Evolutionary conservation across 1,284 basidiomycete genomes (phyloP).

Genomic region (Mycosarcoma maydis): DNA sequence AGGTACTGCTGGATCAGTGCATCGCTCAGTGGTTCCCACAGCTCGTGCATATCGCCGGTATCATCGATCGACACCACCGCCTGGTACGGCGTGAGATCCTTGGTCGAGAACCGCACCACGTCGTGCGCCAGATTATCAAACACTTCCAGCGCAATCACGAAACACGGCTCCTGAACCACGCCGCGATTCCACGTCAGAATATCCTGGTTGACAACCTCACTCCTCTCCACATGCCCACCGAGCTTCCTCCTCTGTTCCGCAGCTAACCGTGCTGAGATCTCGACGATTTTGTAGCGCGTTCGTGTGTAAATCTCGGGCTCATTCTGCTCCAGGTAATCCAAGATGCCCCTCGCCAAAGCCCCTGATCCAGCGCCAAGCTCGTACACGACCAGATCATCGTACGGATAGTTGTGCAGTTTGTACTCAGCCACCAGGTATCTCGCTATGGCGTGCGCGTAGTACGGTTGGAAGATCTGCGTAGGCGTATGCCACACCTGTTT

Average conservation of each 20-base stretch:
- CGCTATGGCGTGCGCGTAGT: conserved; percentile 90
- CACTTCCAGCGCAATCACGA: conserved; percentile 93
- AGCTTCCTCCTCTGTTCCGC: conserved; percentile 73
- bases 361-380: conserved; percentile 98
- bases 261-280: conserved; percentile 85
- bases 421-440: conserved; percentile 89
- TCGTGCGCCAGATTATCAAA: conserved; percentile 98
- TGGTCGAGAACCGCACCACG: conserved; percentile 85
- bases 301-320: conserved; percentile 92
- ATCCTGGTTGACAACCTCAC: conserved; percentile 81
- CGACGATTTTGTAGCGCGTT: conserved; percentile 89
- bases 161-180: conserved; percentile 83
- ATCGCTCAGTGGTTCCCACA: conserved; percentile 86
- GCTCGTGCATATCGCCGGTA: conserved; percentile 83
- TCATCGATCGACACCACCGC: conserved; percentile 83
- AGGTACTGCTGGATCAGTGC: conserved; percentile 79
- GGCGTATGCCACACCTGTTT: conserved; percentile 99
- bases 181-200: conserved; percentile 81
- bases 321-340: conserved; percentile 79
- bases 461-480: conserved; percentile 97
- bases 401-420: conserved; percentile 88
- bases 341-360: conserved; percentile 86
- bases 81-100: conserved; percentile 80
- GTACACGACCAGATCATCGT: conserved; percentile 92
- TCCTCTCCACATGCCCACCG: conserved; percentile 65